Conservation (phyloP, 1,284 basidiomycete species). For the Sporisorium exsertum region DNA sequence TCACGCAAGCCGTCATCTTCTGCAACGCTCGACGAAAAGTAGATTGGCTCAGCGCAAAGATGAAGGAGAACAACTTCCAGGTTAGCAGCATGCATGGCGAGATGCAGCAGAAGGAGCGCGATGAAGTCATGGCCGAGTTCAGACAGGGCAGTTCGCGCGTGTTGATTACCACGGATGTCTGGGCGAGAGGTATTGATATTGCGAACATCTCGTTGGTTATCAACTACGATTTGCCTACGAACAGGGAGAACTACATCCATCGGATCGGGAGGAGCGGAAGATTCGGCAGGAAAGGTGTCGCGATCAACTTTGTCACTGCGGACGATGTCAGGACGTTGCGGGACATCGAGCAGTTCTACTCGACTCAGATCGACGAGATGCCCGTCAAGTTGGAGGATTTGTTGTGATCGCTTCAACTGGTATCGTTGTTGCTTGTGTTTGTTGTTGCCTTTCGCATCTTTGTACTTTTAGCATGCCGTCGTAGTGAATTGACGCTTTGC, state of each 20-base stretch:
- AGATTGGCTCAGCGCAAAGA: constrained; percentile 99
- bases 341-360: constrained; percentile 67
- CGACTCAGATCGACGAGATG: constrained; percentile 68
- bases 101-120: constrained; percentile 98
- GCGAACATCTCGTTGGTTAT: constrained; percentile 98
- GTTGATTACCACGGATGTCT: constrained; percentile 78
- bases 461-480: constrained; percentile 20
- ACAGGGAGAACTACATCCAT: constrained; percentile 92
- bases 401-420: constrained; percentile 35
- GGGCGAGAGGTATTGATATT: constrained; percentile 98
- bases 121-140: constrained; percentile 99
- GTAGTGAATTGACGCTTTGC: not conserved
- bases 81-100: constrained; percentile 80
- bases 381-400: constrained; percentile 69
- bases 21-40: constrained; percentile 99
- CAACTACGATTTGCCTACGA: constrained; percentile 89
- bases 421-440: not conserved
- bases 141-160: constrained; percentile 79
- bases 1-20: constrained; percentile 99
- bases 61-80: constrained; percentile 77
- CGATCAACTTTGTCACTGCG: constrained; percentile 75
- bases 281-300: constrained; percentile 89
- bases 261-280: constrained; percentile 95
- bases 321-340: constrained; percentile 72
- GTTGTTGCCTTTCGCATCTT: no score